Evolutionary conservation across 2,329 filamentous ascomycete genomes (phyloP).

Genomic region (Fusarium nisikadoi): DNA sequence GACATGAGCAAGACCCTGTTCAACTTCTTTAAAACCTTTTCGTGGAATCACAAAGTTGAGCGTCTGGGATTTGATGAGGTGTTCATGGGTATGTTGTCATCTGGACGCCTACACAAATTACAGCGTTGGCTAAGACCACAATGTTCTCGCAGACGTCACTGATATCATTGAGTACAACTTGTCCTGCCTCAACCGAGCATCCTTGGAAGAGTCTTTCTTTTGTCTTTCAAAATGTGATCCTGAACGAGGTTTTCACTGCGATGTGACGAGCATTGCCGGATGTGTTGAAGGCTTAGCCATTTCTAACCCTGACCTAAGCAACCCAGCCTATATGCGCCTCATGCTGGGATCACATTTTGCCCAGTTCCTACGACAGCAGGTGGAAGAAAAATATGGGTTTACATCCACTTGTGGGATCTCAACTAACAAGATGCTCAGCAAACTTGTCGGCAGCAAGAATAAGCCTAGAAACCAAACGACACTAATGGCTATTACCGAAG

Average conservation of each 20-base stretch:
- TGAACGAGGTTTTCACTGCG: slow-evolving; percentile 81
- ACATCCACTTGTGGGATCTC: slow-evolving; percentile 89
- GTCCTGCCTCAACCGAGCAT: slow-evolving; percentile 72
- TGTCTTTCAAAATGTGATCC: slow-evolving; percentile 78
- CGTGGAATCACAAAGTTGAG: slow-evolving; percentile 83
- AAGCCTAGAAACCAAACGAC: slow-evolving; percentile 92
- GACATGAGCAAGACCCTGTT: slow-evolving; percentile 87
- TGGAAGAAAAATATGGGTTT: slow-evolving; percentile 83
- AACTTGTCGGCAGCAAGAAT: slow-evolving; percentile 83
- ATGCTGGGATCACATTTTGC: slow-evolving; percentile 85
- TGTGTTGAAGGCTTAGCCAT: slow-evolving; percentile 55
- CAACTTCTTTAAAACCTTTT: slow-evolving; percentile 74
- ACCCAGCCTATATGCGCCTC: slow-evolving; percentile 67
- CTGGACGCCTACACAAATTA: neutral
- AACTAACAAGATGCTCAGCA: slow-evolving; percentile 86
- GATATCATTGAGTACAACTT: slow-evolving; percentile 88
- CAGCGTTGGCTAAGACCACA: slow-evolving; percentile 7
- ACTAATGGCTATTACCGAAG: slow-evolving; percentile 72
- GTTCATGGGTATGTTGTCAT: slow-evolving; percentile 54
- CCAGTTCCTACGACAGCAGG: slow-evolving; percentile 73
- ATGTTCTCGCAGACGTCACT: slow-evolving; percentile 74
- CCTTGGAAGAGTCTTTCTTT: slow-evolving; percentile 79
- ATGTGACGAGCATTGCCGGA: slow-evolving; percentile 76
- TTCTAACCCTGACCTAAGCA: slow-evolving; percentile 43
- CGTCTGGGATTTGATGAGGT: slow-evolving; percentile 92